A percentile compares a stretch with the other conserved stretches of the same genome.
Evolutionary conservation across 768 basidiomycete species (phyloP).

Genomic region (Tricholoma hemisulphureum): DNA sequence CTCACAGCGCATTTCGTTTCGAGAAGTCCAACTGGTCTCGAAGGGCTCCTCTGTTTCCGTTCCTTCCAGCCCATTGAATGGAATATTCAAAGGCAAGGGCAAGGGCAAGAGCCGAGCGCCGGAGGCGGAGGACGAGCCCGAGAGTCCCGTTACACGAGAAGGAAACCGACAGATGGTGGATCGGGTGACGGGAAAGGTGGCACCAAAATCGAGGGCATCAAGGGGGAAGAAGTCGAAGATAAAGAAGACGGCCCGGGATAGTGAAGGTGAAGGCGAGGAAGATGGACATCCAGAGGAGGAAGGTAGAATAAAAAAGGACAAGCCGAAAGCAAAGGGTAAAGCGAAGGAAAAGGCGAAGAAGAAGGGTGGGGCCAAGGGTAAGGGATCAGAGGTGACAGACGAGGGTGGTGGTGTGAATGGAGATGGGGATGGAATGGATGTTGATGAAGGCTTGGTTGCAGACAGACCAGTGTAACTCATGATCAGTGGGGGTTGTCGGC

Average conservation of each 20-base stretch:
- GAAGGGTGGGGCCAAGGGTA: background rate
- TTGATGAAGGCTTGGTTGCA: no score
- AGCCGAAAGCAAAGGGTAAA: conserved; percentile 1
- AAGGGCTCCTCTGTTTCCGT: conserved; percentile 23
- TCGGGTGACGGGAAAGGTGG: conserved; percentile 29
- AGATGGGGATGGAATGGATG: conserved; percentile 2
- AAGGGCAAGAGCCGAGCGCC: conserved; percentile 12
- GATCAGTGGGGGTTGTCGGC: no score
- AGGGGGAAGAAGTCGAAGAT: background rate
- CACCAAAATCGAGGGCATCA: conserved; percentile 8
- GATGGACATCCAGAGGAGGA: background rate
- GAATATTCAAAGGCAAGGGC: conserved; percentile 2
- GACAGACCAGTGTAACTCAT: no score
- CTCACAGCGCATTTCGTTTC: conserved; percentile 69
- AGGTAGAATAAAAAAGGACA: background rate
- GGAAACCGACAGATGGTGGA: conserved; percentile 19
- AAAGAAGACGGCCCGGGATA: background rate
- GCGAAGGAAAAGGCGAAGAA: conserved; percentile 9
- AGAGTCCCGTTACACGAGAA: conserved; percentile 6
- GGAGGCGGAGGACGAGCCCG: background rate
- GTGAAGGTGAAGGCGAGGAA: background rate
- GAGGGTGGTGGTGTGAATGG: background rate
- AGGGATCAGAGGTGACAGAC: background rate
- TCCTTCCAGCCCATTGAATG: background rate
- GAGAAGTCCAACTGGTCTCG: conserved; percentile 59